Conservation (phyloP, 2,329 filamentous ascomycete species). For the Penicillium fuscoglaucum region DNA sequence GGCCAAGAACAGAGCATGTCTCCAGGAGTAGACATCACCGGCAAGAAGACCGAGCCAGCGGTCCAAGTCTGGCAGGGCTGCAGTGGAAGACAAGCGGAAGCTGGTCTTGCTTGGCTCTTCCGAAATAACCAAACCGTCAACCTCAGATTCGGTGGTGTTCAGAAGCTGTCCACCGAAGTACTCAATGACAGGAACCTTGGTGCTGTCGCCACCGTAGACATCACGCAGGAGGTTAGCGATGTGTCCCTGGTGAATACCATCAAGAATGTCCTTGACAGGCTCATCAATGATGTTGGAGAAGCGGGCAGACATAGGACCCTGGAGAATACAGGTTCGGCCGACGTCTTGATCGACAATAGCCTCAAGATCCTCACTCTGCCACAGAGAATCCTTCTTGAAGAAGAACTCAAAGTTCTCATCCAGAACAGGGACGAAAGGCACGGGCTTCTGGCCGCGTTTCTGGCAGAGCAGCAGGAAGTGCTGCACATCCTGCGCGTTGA, state of each 20-base stretch:
- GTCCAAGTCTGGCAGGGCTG: constrained; percentile 73
- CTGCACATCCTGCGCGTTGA: constrained; percentile 97
- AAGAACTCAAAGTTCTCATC: constrained; percentile 98
- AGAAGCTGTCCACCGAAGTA: constrained; percentile 90
- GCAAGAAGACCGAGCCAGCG: constrained; percentile 87
- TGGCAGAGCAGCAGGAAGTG: constrained; percentile 93
- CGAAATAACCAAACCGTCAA: constrained; percentile 82
- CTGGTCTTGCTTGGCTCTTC: constrained; percentile 77
- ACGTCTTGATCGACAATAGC: constrained; percentile 96
- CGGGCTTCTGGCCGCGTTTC: constrained; percentile 89
- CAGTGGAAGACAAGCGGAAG: constrained; percentile 76
- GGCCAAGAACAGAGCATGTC: constrained; percentile 88
- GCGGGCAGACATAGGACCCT: constrained; percentile 88
- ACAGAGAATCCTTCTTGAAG: constrained; percentile 99
- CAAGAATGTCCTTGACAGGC: constrained; percentile 91
- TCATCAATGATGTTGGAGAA: constrained; percentile 90
- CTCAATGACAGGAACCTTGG: constrained; percentile 78
- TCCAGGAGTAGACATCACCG: constrained; percentile 83
- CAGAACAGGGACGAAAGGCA: constrained; percentile 91
- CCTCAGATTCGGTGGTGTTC: constrained; percentile 69
- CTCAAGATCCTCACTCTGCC: constrained; percentile 97
- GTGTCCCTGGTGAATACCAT: constrained; percentile 84
- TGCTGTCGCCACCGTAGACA: constrained; percentile 72
- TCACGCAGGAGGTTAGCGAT: constrained; percentile 78
- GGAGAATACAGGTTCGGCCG: constrained; percentile 90